Conservation (phyloP, 23 red algal genomes). For the Pyropia haitanensis region DNA sequence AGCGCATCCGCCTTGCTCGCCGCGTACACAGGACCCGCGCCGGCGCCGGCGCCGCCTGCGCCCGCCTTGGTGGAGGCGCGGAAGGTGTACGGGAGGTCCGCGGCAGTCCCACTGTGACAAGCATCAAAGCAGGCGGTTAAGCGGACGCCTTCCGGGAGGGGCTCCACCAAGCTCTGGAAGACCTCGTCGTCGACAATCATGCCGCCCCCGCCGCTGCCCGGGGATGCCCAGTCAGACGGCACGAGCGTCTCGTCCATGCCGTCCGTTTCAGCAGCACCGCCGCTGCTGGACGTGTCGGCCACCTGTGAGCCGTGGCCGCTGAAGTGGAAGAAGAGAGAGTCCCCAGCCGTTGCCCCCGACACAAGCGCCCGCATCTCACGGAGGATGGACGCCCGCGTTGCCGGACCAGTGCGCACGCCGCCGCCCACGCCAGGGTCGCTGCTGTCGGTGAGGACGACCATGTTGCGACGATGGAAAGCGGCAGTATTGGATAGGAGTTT, state of each 20-base stretch:
- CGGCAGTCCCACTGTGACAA: background rate
- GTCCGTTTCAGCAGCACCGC: background rate
- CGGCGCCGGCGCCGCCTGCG: too few relatives aligned
- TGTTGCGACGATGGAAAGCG: background rate
- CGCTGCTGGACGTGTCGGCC: background rate
- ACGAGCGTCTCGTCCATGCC: background rate
- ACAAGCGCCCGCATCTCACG: background rate
- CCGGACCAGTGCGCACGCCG: background rate
- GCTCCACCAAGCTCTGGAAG: background rate
- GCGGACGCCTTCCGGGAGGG: background rate
- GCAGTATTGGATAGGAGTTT: background rate
- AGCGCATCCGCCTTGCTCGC: too few relatives aligned
- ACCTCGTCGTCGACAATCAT: background rate
- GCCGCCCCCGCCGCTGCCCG: background rate
- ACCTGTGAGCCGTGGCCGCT: conserved; percentile 1
- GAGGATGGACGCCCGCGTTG: background rate
- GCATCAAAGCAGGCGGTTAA: background rate
- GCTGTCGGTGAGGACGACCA: background rate
- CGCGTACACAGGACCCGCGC: too few relatives aligned
- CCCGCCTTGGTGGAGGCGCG: too few relatives aligned
- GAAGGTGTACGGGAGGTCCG: background rate
- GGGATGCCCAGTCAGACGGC: background rate
- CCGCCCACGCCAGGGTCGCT: background rate
- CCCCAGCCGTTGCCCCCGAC: background rate
- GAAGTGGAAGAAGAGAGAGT: conserved; percentile 5